Base-by-base conservation (phyloP, 1,284 basidiomycete species). In the Peniophora sp. region DNA sequence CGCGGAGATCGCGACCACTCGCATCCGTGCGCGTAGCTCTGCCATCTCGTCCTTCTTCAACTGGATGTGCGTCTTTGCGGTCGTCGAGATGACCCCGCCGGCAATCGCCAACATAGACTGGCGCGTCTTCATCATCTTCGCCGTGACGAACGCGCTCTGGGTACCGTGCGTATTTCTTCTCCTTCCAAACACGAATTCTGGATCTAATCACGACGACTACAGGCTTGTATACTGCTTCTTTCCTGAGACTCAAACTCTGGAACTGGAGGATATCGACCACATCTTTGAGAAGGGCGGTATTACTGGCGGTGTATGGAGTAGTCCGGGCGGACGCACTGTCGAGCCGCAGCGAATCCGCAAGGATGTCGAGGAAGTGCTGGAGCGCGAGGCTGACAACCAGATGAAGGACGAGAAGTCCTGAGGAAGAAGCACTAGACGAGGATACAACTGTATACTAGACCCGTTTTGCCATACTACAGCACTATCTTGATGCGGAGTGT, bases 41-140 rank as follows among this genome's bases (percentile, higher is more conserved):
- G 62, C 69, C 11, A 66, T 73, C 35, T 66, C 68, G 5, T 68
- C 67, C 47, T 69, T 69, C 58, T 67, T 68, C 58, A 71, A 68
- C 48, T 72, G 70, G 70, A 67, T 72, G 65, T 70, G 69, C 54
- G 67, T 69, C 50, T 74, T 74, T 56, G 66, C 71, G 9, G 70
- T 78, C 27, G 74, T 77, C 17, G 65, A 73, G 55, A 73, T 77
- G 61, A 74, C 69, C 3, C 74, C 72, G 6, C 67, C 69, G 3
- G 75, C 74, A 0, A 72, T 78, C 50, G 65, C 67, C n/a, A 75
- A 76, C 59, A 77, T 78, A 49, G 58, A 58, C 41, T 75, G 72
- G 69, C 61, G 67, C 23, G 72, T 74, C 2, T 76, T 74, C 61
- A 67, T 75, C 55, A 72, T 75, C 34, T 77, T 75, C 55, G 71